A percentile compares a stretch with the other conserved stretches of the same genome.
Evolutionary conservation across 2,329 filamentous ascomycete species (phyloP).

Genomic region (Neoscytalidium dimidiatum): DNA sequence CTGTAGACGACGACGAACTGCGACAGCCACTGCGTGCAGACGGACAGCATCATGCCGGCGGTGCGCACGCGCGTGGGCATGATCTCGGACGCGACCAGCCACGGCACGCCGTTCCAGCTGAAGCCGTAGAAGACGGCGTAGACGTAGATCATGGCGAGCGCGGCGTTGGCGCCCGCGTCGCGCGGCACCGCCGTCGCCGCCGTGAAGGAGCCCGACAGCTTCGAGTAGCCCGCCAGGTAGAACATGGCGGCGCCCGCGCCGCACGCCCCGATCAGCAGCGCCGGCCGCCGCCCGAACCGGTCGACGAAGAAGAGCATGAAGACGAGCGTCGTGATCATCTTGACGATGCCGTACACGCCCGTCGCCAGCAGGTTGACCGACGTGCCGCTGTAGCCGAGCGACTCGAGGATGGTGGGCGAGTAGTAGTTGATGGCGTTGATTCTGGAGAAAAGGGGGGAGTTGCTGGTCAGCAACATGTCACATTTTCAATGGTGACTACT

Average conservation of each 20-base stretch:
- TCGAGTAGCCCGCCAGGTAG: slow-evolving; percentile 71
- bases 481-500: too few species aligned
- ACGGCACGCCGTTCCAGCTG: slow-evolving; percentile 69
- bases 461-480: neutral
- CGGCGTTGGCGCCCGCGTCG: slow-evolving; percentile 65
- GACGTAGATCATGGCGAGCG: slow-evolving; percentile 70
- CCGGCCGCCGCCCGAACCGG: slow-evolving; percentile 65
- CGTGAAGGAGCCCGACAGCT: slow-evolving; percentile 58
- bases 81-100: slow-evolving; percentile 73
- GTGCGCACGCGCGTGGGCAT: slow-evolving; percentile 66
- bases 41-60: slow-evolving; percentile 68
- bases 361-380: slow-evolving; percentile 68
- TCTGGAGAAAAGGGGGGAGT: neutral
- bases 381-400: slow-evolving; percentile 62
- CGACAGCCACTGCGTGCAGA: slow-evolving; percentile 72
- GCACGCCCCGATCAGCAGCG: slow-evolving; percentile 64
- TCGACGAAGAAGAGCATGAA: slow-evolving; percentile 72
- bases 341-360: slow-evolving; percentile 72
- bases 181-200: slow-evolving; percentile 51
- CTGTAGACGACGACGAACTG: slow-evolving; percentile 72
- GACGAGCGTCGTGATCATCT: slow-evolving; percentile 62
- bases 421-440: slow-evolving; percentile 60
- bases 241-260: slow-evolving; percentile 65
- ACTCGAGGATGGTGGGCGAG: slow-evolving; percentile 67
- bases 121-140: slow-evolving; percentile 64